phyloP scores from a whole-genome alignment of 163 green algal species.

The Smithsoniella earleae region DNA sequence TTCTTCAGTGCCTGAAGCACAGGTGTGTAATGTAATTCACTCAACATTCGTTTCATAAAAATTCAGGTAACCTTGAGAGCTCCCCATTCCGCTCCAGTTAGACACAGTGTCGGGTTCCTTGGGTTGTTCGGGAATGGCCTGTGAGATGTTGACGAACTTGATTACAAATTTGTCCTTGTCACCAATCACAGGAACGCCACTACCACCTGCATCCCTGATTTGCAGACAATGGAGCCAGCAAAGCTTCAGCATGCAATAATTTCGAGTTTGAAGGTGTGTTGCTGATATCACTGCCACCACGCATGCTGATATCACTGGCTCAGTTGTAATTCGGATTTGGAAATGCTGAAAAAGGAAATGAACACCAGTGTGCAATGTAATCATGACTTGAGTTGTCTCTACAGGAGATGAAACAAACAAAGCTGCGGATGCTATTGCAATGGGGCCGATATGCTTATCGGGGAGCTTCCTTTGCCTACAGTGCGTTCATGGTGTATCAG shows the following conservation, averaged over 20 bases:
- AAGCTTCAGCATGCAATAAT: slow-evolving; percentile 41
- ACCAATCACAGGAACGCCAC: no score
- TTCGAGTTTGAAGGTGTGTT: slow-evolving; percentile 32
- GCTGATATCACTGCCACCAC: background rate
- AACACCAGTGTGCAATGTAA: background rate
- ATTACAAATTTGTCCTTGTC: no score
- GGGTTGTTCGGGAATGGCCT: no score
- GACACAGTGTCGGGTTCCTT: no score
- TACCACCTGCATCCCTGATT: no score
- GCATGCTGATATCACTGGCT: background rate
- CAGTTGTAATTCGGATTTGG: background rate
- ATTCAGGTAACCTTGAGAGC: no score
- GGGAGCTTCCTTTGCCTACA: slow-evolving; percentile 37
- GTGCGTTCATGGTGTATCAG: slow-evolving; percentile 42
- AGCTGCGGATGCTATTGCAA: slow-evolving; percentile 33
- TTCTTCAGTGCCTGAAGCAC: slow-evolving; percentile 37
- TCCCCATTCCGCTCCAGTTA: no score
- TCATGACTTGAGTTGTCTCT: background rate
- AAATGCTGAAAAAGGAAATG: background rate
- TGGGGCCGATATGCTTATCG: slow-evolving; percentile 38
- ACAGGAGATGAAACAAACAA: slow-evolving; percentile 36
- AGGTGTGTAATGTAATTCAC: no score
- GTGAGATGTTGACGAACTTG: no score
- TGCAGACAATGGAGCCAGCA: slow-evolving; percentile 38
- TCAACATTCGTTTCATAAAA: no score